Evolutionary conservation across 805 yeast genomes (phyloP).

Genomic region (Pichia eremophila): DNA sequence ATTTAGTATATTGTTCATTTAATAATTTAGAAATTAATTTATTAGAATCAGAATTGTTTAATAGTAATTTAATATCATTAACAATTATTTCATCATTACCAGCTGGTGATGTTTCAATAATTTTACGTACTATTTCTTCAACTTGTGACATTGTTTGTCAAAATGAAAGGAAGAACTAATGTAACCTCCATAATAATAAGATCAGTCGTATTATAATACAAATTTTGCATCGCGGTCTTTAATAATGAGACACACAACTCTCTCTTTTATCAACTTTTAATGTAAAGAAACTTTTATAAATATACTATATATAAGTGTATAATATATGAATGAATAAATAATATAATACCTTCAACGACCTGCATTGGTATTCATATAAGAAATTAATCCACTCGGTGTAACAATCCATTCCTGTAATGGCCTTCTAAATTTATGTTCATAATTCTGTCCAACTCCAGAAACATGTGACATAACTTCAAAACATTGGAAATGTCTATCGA

Average conservation of each 20-base stretch:
- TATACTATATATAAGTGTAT: too few relatives aligned
- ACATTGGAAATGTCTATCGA: slow-evolving; percentile 6
- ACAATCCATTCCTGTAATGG: slow-evolving; percentile 27
- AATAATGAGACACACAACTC: too few relatives aligned
- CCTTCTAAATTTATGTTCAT: slow-evolving; percentile 12
- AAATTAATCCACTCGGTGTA: slow-evolving; percentile 24
- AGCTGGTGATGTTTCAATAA: slow-evolving; percentile 46
- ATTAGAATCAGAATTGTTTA: slow-evolving; percentile 19
- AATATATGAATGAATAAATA: too few relatives aligned
- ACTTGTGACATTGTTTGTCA: slow-evolving; percentile 12
- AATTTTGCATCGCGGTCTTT: too few relatives aligned
- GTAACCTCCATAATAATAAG: too few relatives aligned
- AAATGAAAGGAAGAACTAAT: too few relatives aligned
- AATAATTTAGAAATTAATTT: slow-evolving; percentile 19
- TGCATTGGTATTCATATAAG: slow-evolving; percentile 15
- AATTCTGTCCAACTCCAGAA: slow-evolving; percentile 4
- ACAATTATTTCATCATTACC: slow-evolving; percentile 35
- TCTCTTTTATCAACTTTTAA: too few relatives aligned
- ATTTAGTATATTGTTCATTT: slow-evolving; percentile 17
- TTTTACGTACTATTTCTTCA: slow-evolving; percentile 23
- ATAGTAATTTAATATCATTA: slow-evolving; percentile 21
- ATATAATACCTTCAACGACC: neutral
- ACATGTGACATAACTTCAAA: slow-evolving; percentile 9
- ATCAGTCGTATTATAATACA: too few relatives aligned
- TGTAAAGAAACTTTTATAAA: too few relatives aligned